phyloP scores from a whole-genome alignment of 2,329 filamentous ascomycete genomes.

The Bimuria novae-zelandiae region DNA sequence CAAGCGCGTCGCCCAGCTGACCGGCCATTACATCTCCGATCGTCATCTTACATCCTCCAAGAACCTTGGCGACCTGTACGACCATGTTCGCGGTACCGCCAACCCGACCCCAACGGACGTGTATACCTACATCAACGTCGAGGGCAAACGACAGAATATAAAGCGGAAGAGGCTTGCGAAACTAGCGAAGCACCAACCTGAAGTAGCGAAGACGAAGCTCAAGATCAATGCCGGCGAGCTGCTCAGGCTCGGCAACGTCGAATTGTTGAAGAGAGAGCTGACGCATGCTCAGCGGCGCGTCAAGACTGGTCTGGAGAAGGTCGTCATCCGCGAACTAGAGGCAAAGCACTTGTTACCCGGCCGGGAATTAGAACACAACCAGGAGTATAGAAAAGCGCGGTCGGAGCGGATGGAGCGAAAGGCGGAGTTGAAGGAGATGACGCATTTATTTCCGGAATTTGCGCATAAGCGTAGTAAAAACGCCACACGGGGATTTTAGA shows the following conservation, averaged over 20 bases:
- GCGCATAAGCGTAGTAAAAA: neutral
- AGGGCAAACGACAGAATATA: constrained; percentile 21
- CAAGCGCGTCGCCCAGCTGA: constrained; percentile 81
- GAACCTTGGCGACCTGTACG: constrained; percentile 46
- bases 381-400: neutral
- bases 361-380: constrained; percentile 57
- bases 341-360: neutral
- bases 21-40: constrained; percentile 77
- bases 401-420: neutral
- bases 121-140: constrained; percentile 58
- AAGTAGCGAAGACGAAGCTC: neutral
- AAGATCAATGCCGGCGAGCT: constrained; percentile 30
- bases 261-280: constrained; percentile 65
- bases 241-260: constrained; percentile 64
- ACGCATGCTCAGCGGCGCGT: constrained; percentile 75
- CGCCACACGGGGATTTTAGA: too few species aligned
- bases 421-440: neutral
- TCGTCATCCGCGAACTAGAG: constrained; percentile 63
- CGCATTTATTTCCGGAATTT: neutral
- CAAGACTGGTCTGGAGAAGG: constrained; percentile 75
- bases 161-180: constrained; percentile 23
- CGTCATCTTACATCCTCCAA: constrained; percentile 57
- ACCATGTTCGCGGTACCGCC: constrained; percentile 40
- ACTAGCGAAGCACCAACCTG: neutral
- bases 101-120: constrained; percentile 60